A percentile compares a stretch with the other conserved stretches of the same genome.
Evolutionary conservation across 257 asterid species (phyloP).

Genomic region (Penstemon davidsonii): DNA sequence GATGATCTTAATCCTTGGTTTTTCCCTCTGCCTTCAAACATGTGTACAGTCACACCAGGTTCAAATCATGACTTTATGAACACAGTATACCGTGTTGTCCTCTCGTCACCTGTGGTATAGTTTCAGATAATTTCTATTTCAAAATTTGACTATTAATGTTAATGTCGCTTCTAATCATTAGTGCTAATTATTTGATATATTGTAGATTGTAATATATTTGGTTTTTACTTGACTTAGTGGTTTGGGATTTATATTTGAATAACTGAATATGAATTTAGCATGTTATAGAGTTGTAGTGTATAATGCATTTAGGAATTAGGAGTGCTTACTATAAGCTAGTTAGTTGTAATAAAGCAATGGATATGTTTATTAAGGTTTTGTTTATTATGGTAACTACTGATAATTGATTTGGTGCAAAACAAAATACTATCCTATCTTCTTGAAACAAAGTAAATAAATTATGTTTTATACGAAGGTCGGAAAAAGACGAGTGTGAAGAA

Average conservation of each 20-base stretch:
- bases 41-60: constrained; percentile 69
- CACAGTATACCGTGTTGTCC: constrained; percentile 67
- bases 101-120: constrained; percentile 87
- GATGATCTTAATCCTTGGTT: constrained; percentile 82
- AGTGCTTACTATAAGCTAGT: background rate
- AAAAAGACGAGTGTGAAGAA: background rate
- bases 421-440: too few species aligned
- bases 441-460: background rate
- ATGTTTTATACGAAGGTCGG: background rate
- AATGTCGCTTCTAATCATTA: background rate
- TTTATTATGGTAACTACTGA: too few species aligned
- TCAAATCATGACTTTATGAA: constrained; percentile 80
- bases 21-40: constrained; percentile 78
- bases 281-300: background rate
- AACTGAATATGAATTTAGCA: background rate
- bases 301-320: background rate
- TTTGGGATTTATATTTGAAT: background rate
- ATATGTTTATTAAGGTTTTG: too few species aligned
- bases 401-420: too few species aligned
- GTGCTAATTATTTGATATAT: constrained; percentile 4
- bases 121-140: constrained; percentile 22
- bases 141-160: background rate
- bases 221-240: background rate
- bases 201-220: background rate
- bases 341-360: background rate